Evolutionary conservation across 2,329 filamentous ascomycete genomes (phyloP), one percentile per base, ranked within the genome.

Genomic region (Ceratocystis destructans): DNA sequence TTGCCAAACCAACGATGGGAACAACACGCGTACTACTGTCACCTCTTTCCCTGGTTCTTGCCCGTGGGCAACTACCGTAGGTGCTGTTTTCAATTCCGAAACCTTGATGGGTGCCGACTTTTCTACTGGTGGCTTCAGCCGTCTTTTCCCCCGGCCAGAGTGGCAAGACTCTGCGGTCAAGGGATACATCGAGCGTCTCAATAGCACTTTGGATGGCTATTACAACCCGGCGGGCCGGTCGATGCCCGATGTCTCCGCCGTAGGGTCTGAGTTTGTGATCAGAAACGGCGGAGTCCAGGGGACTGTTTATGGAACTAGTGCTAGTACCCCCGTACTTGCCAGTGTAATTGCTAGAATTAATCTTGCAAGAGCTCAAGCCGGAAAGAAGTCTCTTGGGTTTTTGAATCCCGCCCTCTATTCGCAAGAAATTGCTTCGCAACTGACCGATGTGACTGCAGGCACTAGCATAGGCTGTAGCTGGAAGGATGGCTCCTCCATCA

Each of bases 41-140:
- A 79, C 85, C 0, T 80, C 79, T 4, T 90, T 89, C 74, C 87
- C 87, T 0, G 82, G 81, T 0, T 80, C 81, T 0, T 90, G 87
- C 70, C 87, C 86, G 0, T 89, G 83, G 73, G 81, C 89, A 6
- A 89, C 87, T 0, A 76, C 80, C 1, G 82, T 89, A 1, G 87
- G 87, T 5, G 86, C 82, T 1, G 85, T 83, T 1, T 71, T 68
- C 48, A 75, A 75, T 69, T 70, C 69, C 1, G 72, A 74, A 3
- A 77, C 77, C 0, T 75, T 79, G 10, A 71, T 70, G 1, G 80
- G 76, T 1, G 76, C 80, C 1, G 70, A 69, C n/a, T 80, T 78
- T 71, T 80, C 77, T 64, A 75, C 77, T 2, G 80, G 82, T 6
- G 82, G 82, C 3, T 83, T 83, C 73, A 81, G 78, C 67, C 76